Conservation (phyloP, 495 filamentous ascomycete genomes). For the Aspergillus conjunctus region DNA sequence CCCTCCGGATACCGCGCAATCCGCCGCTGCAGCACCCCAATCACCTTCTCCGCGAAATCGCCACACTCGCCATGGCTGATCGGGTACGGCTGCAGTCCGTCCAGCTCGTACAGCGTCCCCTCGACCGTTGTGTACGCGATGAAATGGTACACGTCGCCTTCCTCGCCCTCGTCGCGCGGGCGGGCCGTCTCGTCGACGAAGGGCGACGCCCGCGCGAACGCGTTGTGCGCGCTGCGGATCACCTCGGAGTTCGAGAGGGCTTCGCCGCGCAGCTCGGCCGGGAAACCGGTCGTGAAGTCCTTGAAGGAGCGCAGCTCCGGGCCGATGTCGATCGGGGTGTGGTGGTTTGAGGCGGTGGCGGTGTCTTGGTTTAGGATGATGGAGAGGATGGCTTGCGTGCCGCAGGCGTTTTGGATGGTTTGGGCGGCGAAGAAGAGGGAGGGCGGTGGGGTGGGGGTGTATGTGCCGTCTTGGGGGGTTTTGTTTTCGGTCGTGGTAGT, state of each 20-base stretch:
- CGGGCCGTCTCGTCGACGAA: constrained; percentile 87
- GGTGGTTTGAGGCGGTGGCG: constrained; percentile 23
- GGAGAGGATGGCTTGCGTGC: constrained; percentile 92
- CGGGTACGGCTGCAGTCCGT: constrained; percentile 89
- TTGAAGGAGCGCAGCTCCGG: constrained; percentile 72
- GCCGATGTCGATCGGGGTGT: constrained; percentile 56
- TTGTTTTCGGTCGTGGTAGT: constrained; percentile 4
- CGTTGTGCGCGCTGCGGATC: constrained; percentile 91
- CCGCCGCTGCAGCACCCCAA: constrained; percentile 80
- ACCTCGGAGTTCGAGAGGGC: constrained; percentile 71
- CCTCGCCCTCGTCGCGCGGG: constrained; percentile 54
- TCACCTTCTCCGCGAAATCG: constrained; percentile 79
- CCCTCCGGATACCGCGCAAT: constrained; percentile 81
- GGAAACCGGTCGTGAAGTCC: constrained; percentile 88
- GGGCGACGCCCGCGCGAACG: constrained; percentile 82
- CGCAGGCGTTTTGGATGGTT: constrained; percentile 99
- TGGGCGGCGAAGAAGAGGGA: constrained; percentile 93
- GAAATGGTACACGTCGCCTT: constrained; percentile 91
- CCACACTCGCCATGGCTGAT: constrained; percentile 82
- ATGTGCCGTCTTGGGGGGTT: constrained; percentile 51
- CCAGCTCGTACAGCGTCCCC: constrained; percentile 85
- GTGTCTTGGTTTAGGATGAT: constrained; percentile 84
- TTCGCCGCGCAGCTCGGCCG: constrained; percentile 73
- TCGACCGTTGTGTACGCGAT: constrained; percentile 88
- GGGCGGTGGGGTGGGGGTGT: constrained; percentile 44